A percentile compares a stretch with the other conserved stretches of the same genome.
phyloP scores from a whole-genome alignment of 1,139 yeast genomes.

The Blastobotrys buckinghamii region DNA sequence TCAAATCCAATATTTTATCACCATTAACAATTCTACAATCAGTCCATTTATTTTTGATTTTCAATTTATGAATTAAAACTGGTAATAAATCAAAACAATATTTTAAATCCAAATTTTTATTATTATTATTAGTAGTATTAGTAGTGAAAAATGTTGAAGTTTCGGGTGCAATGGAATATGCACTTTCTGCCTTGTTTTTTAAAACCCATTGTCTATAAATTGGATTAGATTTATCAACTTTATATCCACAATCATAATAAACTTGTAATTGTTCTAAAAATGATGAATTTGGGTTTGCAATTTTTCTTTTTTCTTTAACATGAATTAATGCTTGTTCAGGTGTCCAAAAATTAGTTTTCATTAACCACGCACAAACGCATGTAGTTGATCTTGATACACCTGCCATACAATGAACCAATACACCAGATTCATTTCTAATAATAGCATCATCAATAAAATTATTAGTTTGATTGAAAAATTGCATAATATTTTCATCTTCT shows the following conservation, averaged over 20 bases:
- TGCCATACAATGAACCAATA: conserved; percentile 53
- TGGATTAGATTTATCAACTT: conserved; percentile 35
- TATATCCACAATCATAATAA: conserved; percentile 47
- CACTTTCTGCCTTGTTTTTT: conserved; percentile 33
- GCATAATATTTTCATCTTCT: conserved; percentile 54
- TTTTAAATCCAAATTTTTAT: background rate
- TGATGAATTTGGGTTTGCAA: conserved; percentile 69
- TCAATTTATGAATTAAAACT: conserved; percentile 4
- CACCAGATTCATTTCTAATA: conserved; percentile 24
- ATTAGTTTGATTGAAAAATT: conserved; percentile 54
- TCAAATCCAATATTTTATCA: conserved; percentile 6
- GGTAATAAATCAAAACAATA: conserved; percentile 8
- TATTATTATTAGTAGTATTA: background rate
- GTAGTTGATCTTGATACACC: conserved; percentile 83
- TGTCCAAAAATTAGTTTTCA: conserved; percentile 60
- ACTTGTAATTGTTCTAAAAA: conserved; percentile 66
- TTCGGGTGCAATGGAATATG: conserved; percentile 9
- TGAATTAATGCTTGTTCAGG: conserved; percentile 64
- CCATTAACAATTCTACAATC: conserved; percentile 11
- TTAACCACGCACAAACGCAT: conserved; percentile 67
- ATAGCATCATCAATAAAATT: conserved; percentile 63
- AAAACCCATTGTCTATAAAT: conserved; percentile 50
- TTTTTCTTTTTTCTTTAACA: conserved; percentile 53
- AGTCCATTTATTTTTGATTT: conserved; percentile 8
- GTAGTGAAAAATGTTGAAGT: background rate